Evolutionary conservation across 1,139 yeast genomes (phyloP), one percentile per base, ranked within the genome.

Genomic region (Yamadazyma mexicana): DNA sequence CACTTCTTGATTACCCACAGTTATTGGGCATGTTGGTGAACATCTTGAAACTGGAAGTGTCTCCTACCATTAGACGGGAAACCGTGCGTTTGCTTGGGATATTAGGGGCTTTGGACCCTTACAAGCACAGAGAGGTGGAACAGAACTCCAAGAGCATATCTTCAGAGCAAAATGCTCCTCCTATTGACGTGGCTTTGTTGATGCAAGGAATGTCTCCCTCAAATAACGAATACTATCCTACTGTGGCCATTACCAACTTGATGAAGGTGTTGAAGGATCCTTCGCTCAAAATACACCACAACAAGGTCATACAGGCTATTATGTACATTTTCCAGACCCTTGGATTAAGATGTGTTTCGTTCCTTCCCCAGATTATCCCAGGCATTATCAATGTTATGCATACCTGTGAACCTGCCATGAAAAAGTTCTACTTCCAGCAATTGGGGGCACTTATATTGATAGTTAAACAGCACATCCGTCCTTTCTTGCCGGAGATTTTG

Each of bases 121-220:
- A 91, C 58, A 89, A 87, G 55, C 94, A 89, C 52, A 80, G 96
- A 40, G 96, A 88, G 54, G 89, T 91, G 8, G 98, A 91, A 55
- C 83, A 87, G 44, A 76, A 75, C 12, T 79, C 83, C 2, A 80
- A 82, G 40, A 75, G 58, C 37, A 66, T 68, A 17, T 79, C 87
- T 0, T 84, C 81, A 1, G 95, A 86, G 48, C 92, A 87, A 49
- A 87, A 84, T 55, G 87, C 91, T 0, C 92, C 96, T 2, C 87
- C 97, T 0, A 80, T 89, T 8, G 98, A 94, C 56, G 87, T 92
- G 47, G 88, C 92, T 3, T 68, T 92, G 31, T 69, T 94, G 39
- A 88, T 92, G 89, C 87, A 85, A 55, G 97, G 97, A 1, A 86
- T 87, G 78, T 86, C 96, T 7, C 98, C 98, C 1, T 83, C 95